Base-by-base conservation (phyloP, 495 filamentous ascomycete genomes). In the Aspergillus haitiensis region DNA sequence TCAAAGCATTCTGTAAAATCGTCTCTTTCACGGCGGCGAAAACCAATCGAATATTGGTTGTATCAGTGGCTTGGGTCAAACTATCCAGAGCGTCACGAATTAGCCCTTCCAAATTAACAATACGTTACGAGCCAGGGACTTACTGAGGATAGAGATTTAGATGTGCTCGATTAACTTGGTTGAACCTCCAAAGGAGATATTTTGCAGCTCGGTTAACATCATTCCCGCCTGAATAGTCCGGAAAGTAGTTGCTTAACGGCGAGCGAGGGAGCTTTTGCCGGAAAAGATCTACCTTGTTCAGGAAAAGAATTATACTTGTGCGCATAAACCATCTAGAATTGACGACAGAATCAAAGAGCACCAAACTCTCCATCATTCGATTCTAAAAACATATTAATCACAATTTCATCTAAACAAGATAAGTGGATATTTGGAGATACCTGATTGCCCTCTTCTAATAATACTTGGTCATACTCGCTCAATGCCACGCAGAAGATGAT, bases 291-390 rank as follows among this genome's bases (percentile, higher is more conserved):
- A 98, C 95, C 74, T 98, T 98, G 78, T 97, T 97, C 52, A 98
- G 80, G 79, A 98, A 98, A 31, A 98, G 82, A 70, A 98, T 97
- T 71, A 98, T 98, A 73, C 92, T 97, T 27, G 94, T 97, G 59
- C 94, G 83, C 87, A 97, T 93, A 74, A 98, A 98, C 95, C 95
- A 98, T 66, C 94, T 82, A 58, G 93, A 97, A 75, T 98, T 98
- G 63, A 98, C 94, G 5, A 98, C 94, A 7, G 93, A 97, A 75
- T 98, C 95, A 72, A 98, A 98, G n/a, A 98, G 84, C 39, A 98
- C 86, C 34, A 98, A 72, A 67, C 90, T 94, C 73, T 98, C 94
- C 90, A 97, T 96, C 94, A 98, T 97, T 51, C 95, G 93, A 69
- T 98, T 98, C 90, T 96, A 35, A 16, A 36, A 16, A 33, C 7